These are phyloP conservation scores for Phyllosticta citribraziliensis DNA, from an alignment of 2,329 filamentous ascomycete genomes.

Conservation along the genomic window DNA sequence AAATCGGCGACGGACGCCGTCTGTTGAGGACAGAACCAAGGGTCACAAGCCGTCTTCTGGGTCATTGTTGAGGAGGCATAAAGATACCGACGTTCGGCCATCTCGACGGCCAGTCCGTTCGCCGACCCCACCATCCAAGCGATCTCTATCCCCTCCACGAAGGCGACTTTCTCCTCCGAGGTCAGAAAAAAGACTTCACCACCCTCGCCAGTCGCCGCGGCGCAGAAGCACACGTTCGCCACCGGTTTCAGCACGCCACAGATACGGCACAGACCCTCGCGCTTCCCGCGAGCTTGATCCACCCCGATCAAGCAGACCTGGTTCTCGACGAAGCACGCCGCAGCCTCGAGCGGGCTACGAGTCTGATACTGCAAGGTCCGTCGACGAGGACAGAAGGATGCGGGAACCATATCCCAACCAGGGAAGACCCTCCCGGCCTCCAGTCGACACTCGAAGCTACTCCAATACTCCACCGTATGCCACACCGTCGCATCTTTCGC, in stretches of 20 bases:
- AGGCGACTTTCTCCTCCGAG: constrained; percentile 20
- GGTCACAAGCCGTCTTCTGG: constrained; percentile 2
- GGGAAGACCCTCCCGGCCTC: constrained; percentile 31
- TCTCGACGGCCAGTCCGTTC: constrained; percentile 20
- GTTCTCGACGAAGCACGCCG: constrained; percentile 21
- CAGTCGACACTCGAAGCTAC: constrained; percentile 38
- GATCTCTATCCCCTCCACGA: constrained; percentile 17
- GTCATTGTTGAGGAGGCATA: neutral
- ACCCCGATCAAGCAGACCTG: constrained; percentile 12
- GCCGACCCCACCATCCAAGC: constrained; percentile 22
- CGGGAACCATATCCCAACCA: constrained; percentile 26
- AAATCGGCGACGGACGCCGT: constrained; percentile 18
- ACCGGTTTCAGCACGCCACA: constrained; percentile 14
- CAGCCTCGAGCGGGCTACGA: constrained; percentile 20
- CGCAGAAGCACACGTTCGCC: constrained; percentile 21
- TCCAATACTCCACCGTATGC: constrained; percentile 49
- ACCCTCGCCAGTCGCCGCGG: constrained; percentile 18
- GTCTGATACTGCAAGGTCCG: constrained; percentile 22
- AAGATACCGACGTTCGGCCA: constrained; percentile 16
- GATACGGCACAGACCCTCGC: constrained; percentile 13
- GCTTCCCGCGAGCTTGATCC: constrained; percentile 15
- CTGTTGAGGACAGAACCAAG: constrained; percentile 16
- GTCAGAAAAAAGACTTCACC: constrained; percentile 17
- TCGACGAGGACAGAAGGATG: constrained; percentile 19
- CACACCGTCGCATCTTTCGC: constrained; percentile 49